Conservation (phyloP, 805 yeast genomes). For the Yamadazyma takamatsuzukensis region DNA sequence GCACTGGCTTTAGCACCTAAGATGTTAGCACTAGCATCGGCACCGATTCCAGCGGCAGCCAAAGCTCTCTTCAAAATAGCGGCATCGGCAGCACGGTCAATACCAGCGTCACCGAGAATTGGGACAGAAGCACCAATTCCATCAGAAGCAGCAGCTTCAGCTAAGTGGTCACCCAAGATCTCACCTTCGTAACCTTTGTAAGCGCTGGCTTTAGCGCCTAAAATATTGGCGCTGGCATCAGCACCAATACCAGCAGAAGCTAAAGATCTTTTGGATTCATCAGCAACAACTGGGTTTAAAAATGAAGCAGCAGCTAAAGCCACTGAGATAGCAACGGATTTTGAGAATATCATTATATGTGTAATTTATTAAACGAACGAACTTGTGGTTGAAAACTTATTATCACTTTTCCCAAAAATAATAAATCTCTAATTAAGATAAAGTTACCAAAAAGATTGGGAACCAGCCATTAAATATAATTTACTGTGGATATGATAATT, state of each 20-base stretch:
- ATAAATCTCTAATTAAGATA: too few species aligned
- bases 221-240: slow-evolving; percentile 3
- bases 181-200: slow-evolving; percentile 6
- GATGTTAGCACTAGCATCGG: slow-evolving; percentile 8
- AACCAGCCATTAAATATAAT: too few species aligned
- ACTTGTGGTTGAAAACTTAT: too few species aligned
- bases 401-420: too few species aligned
- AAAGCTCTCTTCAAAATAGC: slow-evolving; percentile 11
- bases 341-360: slow-evolving; percentile 16
- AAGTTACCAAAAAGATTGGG: too few species aligned
- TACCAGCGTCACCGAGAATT: slow-evolving; percentile 5
- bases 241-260: slow-evolving; percentile 9
- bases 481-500: too few species aligned
- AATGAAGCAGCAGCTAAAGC: too few species aligned
- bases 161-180: slow-evolving; percentile 15
- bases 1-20: slow-evolving; percentile 7
- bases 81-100: slow-evolving; percentile 6
- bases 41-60: slow-evolving; percentile 9
- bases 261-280: slow-evolving; percentile 6
- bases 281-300: slow-evolving; percentile 1
- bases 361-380: too few species aligned
- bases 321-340: slow-evolving; percentile 15
- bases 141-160: slow-evolving; percentile 12
- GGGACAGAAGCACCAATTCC: slow-evolving; percentile 7
- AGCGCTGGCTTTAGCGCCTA: slow-evolving; percentile 4